Evolutionary conservation across 331 rosid genomes (phyloP).

Genomic region (Pyrus hybrid): DNA sequence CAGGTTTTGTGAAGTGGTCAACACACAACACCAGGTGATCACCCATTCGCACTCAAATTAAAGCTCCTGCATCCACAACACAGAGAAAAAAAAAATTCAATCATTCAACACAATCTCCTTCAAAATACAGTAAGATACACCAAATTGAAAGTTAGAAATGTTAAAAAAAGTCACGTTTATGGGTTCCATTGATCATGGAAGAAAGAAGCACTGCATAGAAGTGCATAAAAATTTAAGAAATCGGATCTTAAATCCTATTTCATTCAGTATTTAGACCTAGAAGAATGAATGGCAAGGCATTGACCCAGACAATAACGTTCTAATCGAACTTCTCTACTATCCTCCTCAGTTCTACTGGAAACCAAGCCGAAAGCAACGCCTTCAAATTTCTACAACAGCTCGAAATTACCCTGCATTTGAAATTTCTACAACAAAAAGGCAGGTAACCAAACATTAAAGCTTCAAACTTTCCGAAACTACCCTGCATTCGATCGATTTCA

Average conservation of each 20-base stretch:
- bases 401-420: neutral
- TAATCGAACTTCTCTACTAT: neutral
- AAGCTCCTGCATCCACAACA: constrained; percentile 9
- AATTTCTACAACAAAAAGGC: neutral
- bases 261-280: neutral
- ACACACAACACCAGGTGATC: constrained; percentile 48
- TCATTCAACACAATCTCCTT: neutral
- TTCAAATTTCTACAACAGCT: neutral
- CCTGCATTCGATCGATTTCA: neutral
- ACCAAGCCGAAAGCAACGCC: neutral
- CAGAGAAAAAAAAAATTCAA: neutral
- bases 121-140: neutral
- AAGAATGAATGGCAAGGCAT: neutral
- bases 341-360: neutral
- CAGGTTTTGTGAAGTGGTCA: constrained; percentile 30
- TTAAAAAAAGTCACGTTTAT: neutral
- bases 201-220: neutral
- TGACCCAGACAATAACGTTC: neutral
- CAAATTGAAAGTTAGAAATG: neutral
- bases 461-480: neutral
- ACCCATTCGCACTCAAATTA: constrained; percentile 32
- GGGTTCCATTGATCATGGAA: neutral
- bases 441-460: neutral
- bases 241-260: neutral
- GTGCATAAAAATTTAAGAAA: neutral